A percentile compares a stretch with the other conserved stretches of the same genome.
Conservation (phyloP, 176 grass and related monocot genomes). For the Puccinellia tenuiflora region DNA sequence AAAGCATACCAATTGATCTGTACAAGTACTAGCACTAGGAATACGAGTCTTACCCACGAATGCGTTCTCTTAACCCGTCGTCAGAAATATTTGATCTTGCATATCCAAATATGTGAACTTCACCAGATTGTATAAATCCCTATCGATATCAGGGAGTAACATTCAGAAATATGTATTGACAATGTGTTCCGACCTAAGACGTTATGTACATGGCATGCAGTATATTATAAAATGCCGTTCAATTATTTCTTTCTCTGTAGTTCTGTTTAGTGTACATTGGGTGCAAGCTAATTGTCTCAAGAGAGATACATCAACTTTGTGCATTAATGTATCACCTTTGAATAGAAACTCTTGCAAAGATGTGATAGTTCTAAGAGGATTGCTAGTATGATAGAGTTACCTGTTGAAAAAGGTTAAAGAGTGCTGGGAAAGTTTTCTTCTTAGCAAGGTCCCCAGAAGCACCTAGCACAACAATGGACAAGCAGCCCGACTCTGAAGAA, state of each 20-base stretch:
- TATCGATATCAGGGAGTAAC: slow-evolving; percentile 22
- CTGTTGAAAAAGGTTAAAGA: slow-evolving; percentile 87
- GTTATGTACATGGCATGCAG: background rate
- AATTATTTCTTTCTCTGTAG: background rate
- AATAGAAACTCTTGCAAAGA: background rate
- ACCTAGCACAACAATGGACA: slow-evolving; percentile 93
- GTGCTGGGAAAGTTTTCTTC: slow-evolving; percentile 97
- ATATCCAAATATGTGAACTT: slow-evolving; percentile 93
- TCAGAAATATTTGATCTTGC: slow-evolving; percentile 90
- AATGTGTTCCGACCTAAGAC: slow-evolving; percentile 8
- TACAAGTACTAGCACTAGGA: background rate
- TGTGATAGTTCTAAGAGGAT: background rate
- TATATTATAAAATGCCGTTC: background rate
- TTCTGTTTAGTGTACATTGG: background rate
- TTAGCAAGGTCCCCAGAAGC: slow-evolving; percentile 98
- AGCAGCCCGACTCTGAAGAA: slow-evolving; percentile 47
- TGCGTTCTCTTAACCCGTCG: slow-evolving; percentile 73
- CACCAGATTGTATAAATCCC: slow-evolving; percentile 69
- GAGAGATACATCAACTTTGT: background rate
- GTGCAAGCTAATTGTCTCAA: background rate
- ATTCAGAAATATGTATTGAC: slow-evolving; percentile 2
- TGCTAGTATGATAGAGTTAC: slow-evolving; percentile 35
- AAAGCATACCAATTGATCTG: background rate
- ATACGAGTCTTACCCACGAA: slow-evolving; percentile 55
- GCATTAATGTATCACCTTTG: slow-evolving; percentile 11